Evolutionary conservation across 495 filamentous ascomycete genomes (phyloP), one percentile per base, ranked within the genome.

Genomic region (Aspergillus conjunctus): DNA sequence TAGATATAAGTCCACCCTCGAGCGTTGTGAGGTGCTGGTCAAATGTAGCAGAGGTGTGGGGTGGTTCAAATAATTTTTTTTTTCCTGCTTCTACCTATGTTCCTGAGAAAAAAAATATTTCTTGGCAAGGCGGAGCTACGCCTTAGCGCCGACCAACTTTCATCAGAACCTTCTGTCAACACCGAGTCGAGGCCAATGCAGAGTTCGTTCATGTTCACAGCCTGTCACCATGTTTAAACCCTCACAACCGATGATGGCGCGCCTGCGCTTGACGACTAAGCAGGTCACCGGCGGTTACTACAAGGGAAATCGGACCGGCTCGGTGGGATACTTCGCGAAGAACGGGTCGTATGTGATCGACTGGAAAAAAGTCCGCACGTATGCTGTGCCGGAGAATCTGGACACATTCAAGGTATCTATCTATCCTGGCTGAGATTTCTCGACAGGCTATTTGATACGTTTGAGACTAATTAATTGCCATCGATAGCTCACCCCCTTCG

Each of bases 251-350:
- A 87, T 96, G 72, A 81, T 84, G 64, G 79, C 80, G 71, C 81
- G 81, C 50, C 66, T 91, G 55, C 86, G 89, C 68, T 81, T 98
- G 56, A 97, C 90, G 5, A 98, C 94, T 61, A 98, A 98, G 77
- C 85, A 90, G 72, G 87, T 91, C 77, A 89, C 88, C 71, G 91
- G 92, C 72, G 94, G 91, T 51, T 98, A 87, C 84, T 98, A 98
- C 85, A 98, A 98, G 80, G 95, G 95, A 70, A 97, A 85, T 60
- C 82, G 93, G 21, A 85, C 90, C 0, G 95, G 95, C 12, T 84
- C 87, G 39, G 91, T 93, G 86, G 94, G 94, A 62, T 72, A 79
- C 33, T 93, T 96, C 74, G 92, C 91, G 18, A 91, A 90, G 71
- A 83, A 87, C 74, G 93, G 93, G 71, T 86, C 87, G 33, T 98